phyloP scores from a whole-genome alignment of 441 rosid genomes.

The Theobroma grandiflorum region DNA sequence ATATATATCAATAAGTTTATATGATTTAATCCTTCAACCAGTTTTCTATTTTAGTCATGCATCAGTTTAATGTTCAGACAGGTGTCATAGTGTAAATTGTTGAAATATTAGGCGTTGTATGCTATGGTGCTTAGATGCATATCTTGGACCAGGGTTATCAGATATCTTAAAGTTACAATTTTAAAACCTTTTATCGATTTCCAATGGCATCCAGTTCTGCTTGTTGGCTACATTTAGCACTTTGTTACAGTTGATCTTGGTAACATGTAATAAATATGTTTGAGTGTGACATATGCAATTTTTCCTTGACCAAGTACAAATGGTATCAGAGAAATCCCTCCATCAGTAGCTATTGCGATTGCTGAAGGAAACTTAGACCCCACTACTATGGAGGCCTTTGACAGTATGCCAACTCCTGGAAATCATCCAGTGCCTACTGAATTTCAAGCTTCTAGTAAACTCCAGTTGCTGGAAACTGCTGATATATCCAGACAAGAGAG shows the following conservation, averaged over 20 bases:
- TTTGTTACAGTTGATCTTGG: not conserved
- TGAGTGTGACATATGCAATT: not conserved
- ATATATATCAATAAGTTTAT: not conserved
- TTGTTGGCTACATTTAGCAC: not conserved
- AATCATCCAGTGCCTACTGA: conserved; percentile 33
- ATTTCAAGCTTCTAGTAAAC: conserved; percentile 30
- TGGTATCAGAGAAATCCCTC: conserved; percentile 64
- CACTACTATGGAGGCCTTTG: conserved; percentile 68
- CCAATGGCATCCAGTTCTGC: not conserved
- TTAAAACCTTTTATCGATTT: not conserved
- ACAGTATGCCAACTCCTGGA: conserved; percentile 38
- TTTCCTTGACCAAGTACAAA: conserved; percentile 47
- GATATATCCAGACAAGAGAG: conserved; percentile 32
- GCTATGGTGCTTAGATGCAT: not conserved
- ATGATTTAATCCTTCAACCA: not conserved
- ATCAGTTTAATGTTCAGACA: not conserved
- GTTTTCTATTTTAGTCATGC: not conserved
- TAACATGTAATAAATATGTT: conserved; percentile 16
- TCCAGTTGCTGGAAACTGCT: conserved; percentile 40
- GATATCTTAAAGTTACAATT: not conserved
- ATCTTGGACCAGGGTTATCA: not conserved
- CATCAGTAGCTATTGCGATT: conserved; percentile 74
- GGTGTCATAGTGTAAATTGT: conserved; percentile 12
- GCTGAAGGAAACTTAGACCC: conserved; percentile 84
- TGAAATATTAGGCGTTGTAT: not conserved